A percentile compares a stretch with the other conserved stretches of the same genome.
phyloP scores from a whole-genome alignment of 2,329 filamentous ascomycete genomes.

The Cercospora sojina region DNA sequence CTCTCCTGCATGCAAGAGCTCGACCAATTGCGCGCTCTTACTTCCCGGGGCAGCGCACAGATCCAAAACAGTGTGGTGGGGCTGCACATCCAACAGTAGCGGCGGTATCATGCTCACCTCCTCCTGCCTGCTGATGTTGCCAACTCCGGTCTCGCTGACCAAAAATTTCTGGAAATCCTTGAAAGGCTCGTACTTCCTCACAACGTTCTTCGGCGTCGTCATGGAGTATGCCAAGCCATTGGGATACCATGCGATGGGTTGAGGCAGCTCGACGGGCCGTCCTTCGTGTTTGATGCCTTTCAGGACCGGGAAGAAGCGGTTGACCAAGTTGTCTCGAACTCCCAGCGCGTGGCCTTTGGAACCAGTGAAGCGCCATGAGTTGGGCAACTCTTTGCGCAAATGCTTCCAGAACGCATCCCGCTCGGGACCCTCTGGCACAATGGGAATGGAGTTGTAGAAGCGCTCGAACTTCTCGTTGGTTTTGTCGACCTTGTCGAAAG shows the following conservation, averaged over 20 bases:
- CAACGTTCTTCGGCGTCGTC: conserved; percentile 94
- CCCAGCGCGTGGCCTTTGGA: conserved; percentile 93
- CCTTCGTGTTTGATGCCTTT: conserved; percentile 81
- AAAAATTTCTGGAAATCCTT: conserved; percentile 96
- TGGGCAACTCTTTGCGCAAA: conserved; percentile 81
- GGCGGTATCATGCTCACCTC: conserved; percentile 99
- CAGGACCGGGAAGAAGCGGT: conserved; percentile 88
- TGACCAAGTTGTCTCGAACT: conserved; percentile 83
- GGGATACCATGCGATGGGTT: conserved; percentile 86
- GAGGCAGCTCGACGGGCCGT: conserved; percentile 74
- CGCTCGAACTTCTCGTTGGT: conserved; percentile 80
- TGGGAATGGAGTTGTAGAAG: conserved; percentile 78
- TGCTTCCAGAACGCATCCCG: conserved; percentile 79
- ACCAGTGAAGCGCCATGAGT: conserved; percentile 96
- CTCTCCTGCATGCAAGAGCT: conserved; percentile 90
- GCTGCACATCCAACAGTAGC: conserved; percentile 83
- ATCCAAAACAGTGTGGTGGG: conserved; percentile 90
- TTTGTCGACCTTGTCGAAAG: conserved; percentile 66
- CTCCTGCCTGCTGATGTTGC: conserved; percentile 96
- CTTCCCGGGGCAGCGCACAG: conserved; percentile 96
- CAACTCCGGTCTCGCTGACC: conserved; percentile 93
- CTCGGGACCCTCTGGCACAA: conserved; percentile 72
- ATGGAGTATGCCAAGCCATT: conserved; percentile 95
- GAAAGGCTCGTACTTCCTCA: conserved; percentile 91
- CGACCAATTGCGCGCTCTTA: conserved; percentile 92